Conservation (phyloP, 345 rosid genomes). For the Turritis glabra region DNA sequence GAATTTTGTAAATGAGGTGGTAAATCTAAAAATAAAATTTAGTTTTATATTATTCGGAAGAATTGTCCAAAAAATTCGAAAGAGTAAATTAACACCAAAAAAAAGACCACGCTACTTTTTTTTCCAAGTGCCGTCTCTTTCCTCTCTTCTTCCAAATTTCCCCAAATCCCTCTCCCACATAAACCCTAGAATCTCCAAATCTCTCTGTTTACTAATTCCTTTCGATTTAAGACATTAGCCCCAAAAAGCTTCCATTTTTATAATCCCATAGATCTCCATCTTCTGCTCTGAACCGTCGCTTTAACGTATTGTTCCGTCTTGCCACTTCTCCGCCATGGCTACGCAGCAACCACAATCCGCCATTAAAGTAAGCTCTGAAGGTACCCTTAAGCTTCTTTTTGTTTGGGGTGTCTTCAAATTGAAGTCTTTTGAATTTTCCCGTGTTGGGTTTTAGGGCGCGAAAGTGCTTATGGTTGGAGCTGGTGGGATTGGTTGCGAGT, state of each 20-base stretch:
- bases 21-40: no score
- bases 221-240: neutral
- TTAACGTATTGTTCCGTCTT: neutral
- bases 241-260: neutral
- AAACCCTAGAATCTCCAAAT: constrained; percentile 36
- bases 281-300: constrained; percentile 29
- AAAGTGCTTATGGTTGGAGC: constrained; percentile 99
- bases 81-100: constrained; percentile 13
- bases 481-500: constrained; percentile 98
- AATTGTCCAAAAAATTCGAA: no score
- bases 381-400: neutral
- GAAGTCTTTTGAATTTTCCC: constrained; percentile 13
- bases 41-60: no score
- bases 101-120: neutral
- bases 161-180: constrained; percentile 31
- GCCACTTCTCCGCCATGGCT: constrained; percentile 47
- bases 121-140: constrained; percentile 25
- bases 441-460: constrained; percentile 59
- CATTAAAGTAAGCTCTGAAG: constrained; percentile 52
- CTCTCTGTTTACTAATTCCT: constrained; percentile 6
- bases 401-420: neutral
- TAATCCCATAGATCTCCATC: neutral
- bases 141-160: constrained; percentile 15
- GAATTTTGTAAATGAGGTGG: no score
- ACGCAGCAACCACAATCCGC: constrained; percentile 48